phyloP scores from a whole-genome alignment of 768 basidiomycete genomes.

The Paxillus ammoniavirescens region DNA sequence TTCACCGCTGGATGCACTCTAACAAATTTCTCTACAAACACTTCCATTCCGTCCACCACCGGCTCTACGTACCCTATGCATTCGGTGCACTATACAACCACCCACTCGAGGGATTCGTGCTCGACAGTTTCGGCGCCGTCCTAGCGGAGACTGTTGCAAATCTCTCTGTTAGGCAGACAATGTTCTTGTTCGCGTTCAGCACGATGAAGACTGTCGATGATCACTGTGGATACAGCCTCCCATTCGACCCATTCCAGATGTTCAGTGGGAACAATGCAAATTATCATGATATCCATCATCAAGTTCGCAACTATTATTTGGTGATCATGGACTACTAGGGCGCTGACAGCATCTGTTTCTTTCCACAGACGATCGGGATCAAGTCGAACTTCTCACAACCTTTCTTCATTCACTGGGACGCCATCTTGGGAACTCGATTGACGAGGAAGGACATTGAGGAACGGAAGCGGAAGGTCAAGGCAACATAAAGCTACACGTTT shows the following conservation, averaged over 20 bases:
- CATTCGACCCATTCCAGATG: constrained; percentile 90
- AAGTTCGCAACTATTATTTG: constrained; percentile 44
- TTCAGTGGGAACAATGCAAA: constrained; percentile 88
- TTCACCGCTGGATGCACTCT: constrained; percentile 88
- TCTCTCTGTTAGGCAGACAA: constrained; percentile 81
- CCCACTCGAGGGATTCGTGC: constrained; percentile 87
- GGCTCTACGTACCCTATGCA: constrained; percentile 95
- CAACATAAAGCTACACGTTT: constrained; percentile 1
- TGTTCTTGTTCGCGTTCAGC: constrained; percentile 78
- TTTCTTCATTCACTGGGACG: constrained; percentile 95
- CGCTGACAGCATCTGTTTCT: background rate
- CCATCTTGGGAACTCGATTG: constrained; percentile 80
- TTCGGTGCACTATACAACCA: constrained; percentile 98
- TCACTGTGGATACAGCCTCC: constrained; percentile 87
- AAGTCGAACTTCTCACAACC: constrained; percentile 96
- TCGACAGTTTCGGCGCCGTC: constrained; percentile 81
- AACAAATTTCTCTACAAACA: constrained; percentile 90
- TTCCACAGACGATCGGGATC: constrained; percentile 59
- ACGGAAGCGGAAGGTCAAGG: constrained; percentile 41
- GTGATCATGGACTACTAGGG: background rate
- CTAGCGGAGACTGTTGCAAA: constrained; percentile 67
- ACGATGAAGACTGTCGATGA: constrained; percentile 94
- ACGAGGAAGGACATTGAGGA: constrained; percentile 63
- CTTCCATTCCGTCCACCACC: constrained; percentile 92
- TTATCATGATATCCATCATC: constrained; percentile 98